A percentile compares a stretch with the other conserved stretches of the same genome.
Conservation (phyloP, 352 stramenopile genomes). For the Globisporangium middletonii region DNA sequence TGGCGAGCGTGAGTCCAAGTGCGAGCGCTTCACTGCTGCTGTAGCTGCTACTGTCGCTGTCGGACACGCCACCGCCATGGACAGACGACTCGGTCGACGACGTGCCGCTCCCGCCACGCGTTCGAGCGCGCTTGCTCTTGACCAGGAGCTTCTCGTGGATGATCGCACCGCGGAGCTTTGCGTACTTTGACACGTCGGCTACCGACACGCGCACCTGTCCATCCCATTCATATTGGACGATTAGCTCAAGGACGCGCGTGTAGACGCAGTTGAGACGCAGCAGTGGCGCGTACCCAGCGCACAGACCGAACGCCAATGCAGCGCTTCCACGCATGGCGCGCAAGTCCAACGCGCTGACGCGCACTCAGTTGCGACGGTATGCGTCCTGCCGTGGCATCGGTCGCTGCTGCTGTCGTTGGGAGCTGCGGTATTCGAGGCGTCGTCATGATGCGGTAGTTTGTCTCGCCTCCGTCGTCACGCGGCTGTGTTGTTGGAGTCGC, state of each 20-base stretch:
- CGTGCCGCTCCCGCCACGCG: neutral
- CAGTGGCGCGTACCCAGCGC: conserved; percentile 7
- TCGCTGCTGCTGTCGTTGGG: neutral
- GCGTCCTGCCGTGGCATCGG: neutral
- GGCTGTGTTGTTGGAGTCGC: neutral
- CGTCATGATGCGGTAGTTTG: conserved; percentile 27
- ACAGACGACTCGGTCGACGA: conserved; percentile 6
- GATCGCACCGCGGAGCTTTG: conserved; percentile 25
- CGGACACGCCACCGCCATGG: conserved; percentile 3
- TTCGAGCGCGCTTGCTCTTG: conserved; percentile 6
- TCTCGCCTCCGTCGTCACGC: neutral
- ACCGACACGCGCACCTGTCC: conserved; percentile 28
- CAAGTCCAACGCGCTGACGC: conserved; percentile 43
- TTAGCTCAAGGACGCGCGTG: neutral
- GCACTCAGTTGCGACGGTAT: conserved; percentile 25
- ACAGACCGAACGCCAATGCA: conserved; percentile 21
- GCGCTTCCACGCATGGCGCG: conserved; percentile 69
- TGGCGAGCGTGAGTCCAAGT: conserved; percentile 1
- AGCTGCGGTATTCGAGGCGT: conserved; percentile 18
- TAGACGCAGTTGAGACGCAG: too few species aligned
- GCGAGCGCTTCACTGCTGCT: neutral
- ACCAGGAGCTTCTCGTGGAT: conserved; percentile 24
- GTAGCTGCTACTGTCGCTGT: neutral
- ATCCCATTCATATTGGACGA: neutral
- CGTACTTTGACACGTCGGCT: conserved; percentile 18